Base-by-base conservation (phyloP, 139 green algal genomes). In the Parachlorella kessleri region DNA sequence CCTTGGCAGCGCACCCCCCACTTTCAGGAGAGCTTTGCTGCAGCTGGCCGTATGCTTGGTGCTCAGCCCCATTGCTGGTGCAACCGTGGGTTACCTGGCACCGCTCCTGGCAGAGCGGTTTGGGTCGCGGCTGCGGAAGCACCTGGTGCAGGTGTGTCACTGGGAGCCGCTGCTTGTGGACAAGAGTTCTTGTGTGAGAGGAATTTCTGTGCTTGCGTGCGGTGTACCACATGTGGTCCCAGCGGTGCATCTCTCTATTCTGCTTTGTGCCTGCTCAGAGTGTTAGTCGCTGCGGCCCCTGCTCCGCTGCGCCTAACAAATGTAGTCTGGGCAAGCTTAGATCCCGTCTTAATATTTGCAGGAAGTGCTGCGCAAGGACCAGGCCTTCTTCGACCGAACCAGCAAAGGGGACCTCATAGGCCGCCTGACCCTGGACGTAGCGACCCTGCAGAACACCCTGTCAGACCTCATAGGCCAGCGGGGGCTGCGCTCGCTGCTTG, bases 381-480 rank as follows among this genome's bases (percentile, higher is more conserved):
- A 86, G 63, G 3, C 68, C 6, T 83, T 79, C 72, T 86, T 80
- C 33, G 81, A 86, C 40, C 30, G 35, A 39, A 35, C 64, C 33
- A 38, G 54, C 23, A 83, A 79, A 18, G 81, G 81, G 24, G 81
- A 86, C 36, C 42, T 86, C 0, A 69, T 78, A 3, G 33, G 75
- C 0, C 69, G 81, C 39, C 39, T 86, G 42, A 80, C 75, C 28
- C 59, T 80, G 68, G 81, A 86, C 63, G 69, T 81, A 10, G 40
- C 72, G 33, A 63, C 74, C 65, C 67, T 86, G 41, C 81, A 86
- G 33, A 73, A 30, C 24, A 83, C 81, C 26, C 54, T 86, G 67
- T 75, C 69, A 71, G 81, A 86, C 36, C 82, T 83, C 14, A 42
- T 86, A 3, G 81, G 81, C 26, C 68, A 76, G 53, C 42, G 81